phyloP scores from a whole-genome alignment of 2,329 filamentous ascomycete species.

The Colletotrichum tropicale region DNA sequence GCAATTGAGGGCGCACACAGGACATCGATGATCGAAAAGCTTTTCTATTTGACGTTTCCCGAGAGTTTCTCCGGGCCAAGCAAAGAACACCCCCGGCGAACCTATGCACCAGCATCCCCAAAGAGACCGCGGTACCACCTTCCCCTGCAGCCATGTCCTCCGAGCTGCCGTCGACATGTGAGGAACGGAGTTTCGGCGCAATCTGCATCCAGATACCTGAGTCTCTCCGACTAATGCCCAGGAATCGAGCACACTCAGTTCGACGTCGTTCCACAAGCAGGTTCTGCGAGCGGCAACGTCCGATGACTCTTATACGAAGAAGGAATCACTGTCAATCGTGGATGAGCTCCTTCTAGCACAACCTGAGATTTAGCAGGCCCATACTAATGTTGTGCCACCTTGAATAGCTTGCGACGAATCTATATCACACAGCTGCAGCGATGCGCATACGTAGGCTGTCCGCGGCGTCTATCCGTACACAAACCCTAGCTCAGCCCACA shows the following conservation, averaged over 20 bases:
- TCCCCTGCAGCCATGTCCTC: not conserved
- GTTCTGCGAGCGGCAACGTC: not conserved
- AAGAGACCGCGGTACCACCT: not conserved
- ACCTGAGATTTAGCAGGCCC: not conserved
- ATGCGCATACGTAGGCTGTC: not conserved
- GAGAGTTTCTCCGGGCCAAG: constrained; percentile 14
- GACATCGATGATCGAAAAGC: not conserved
- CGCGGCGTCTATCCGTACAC: not conserved
- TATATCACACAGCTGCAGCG: not conserved
- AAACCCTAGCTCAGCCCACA: not conserved
- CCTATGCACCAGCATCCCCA: not conserved
- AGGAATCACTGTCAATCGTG: not conserved
- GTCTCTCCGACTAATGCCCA: not conserved
- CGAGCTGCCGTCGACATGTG: not conserved
- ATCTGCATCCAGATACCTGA: not conserved
- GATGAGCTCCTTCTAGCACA: not conserved
- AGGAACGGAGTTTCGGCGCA: constrained; percentile 1
- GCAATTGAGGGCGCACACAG: not conserved
- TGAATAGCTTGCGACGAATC: not conserved
- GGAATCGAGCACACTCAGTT: not conserved
- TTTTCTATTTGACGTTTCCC: not conserved
- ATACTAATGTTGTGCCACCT: not conserved
- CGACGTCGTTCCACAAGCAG: not conserved
- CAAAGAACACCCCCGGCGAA: not conserved
- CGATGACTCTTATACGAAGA: not conserved